phyloP scores from a whole-genome alignment of 164 flowering plant genomes.

The Nelumbo lutea region DNA sequence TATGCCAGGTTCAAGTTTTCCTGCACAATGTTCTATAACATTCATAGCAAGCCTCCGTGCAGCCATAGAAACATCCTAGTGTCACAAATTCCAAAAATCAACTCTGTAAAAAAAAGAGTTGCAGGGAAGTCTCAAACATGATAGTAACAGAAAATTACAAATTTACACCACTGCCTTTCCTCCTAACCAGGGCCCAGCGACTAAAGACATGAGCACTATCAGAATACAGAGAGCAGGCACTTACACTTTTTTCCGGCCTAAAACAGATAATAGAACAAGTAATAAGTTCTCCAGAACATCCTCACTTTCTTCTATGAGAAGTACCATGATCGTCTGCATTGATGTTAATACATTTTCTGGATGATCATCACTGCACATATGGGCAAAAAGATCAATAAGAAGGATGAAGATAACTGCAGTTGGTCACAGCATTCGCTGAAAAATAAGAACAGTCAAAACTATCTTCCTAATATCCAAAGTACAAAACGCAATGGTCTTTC shows the following conservation, averaged over 20 bases:
- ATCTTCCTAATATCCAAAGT: no score
- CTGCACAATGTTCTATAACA: constrained; percentile 75
- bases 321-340: constrained; percentile 86
- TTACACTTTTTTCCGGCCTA: constrained; percentile 78
- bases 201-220: background rate
- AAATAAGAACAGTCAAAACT: background rate
- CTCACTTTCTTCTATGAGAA: constrained; percentile 95
- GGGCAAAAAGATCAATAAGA: constrained; percentile 7
- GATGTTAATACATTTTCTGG: constrained; percentile 69
- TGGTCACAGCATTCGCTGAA: background rate
- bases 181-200: constrained; percentile 4
- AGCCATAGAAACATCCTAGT: constrained; percentile 58
- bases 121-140: constrained; percentile 10
- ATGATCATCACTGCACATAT: constrained; percentile 78
- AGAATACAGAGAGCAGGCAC: constrained; percentile 14
- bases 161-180: background rate
- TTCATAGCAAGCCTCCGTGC: constrained; percentile 90
- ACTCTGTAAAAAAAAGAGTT: constrained; percentile 9
- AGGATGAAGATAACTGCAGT: constrained; percentile 1
- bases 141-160: constrained; percentile 3
- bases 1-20: constrained; percentile 76
- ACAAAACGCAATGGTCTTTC: no score
- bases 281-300: constrained; percentile 74
- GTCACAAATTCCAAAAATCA: constrained; percentile 25
- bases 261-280: constrained; percentile 46